Base-by-base conservation (phyloP, 2,329 filamentous ascomycete genomes). In the Pochonia chlamydosporia region DNA sequence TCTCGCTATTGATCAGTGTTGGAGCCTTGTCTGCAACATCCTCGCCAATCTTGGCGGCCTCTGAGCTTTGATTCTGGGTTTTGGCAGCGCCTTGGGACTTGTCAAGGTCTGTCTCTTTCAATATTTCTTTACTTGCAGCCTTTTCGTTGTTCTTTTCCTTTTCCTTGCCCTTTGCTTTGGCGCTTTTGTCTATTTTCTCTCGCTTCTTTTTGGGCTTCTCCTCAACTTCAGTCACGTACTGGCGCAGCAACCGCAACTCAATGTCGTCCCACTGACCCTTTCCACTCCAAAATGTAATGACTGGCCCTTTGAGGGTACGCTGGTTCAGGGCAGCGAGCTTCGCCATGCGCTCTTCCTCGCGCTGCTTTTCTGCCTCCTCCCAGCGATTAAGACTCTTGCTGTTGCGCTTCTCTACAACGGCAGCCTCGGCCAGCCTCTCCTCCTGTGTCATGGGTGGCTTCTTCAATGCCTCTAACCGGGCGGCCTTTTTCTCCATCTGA, bases 231-330 rank as follows among this genome's bases (percentile, higher is more conserved):
- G 74, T 75, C 31, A 85, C 75, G 52, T 78, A 74, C 55, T 79
- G 83, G 35, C 88, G 87, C 33, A 89, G 77, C 51, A 81, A 78
- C 59, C 81, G 84, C 59, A 91, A 71, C 61, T 84, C 87, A 21
- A 85, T 86, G 58, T 89, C 84, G 47, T 85, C 76, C 78, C 89
- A 92, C 57, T 88, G 81, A 28, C 87, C 87, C 52, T 89, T 79
- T n/a, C 92, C 93, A 64, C 91, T 97, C 85, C 91, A 96, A 65
- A 87, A 92, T 2, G 88, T 89, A 36, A 96, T 84, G 10, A 96
- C 89, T 0, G 93, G 89, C 0, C 93, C 93, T 46, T 92, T 84
- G 8, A 97, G 76, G 43, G 87, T 89, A 42, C 91, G 82, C 63
- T 90, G 89, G 59, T 95, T 87, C 56, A 97, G 73, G 13, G 92